Base-by-base conservation (phyloP, 306 rosid species). In the Cucumis cinereus region DNA sequence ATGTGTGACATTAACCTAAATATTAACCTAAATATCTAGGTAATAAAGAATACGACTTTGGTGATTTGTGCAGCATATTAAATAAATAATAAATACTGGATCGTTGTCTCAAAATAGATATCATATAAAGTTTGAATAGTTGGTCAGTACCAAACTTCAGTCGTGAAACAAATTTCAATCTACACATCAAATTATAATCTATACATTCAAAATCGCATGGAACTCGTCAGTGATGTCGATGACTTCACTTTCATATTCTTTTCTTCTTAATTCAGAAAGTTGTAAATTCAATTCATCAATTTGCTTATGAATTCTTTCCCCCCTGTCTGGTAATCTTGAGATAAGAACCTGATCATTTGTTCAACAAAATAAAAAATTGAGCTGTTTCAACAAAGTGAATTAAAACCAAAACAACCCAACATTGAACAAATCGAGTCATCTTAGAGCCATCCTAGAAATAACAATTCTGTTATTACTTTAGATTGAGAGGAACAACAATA, bases 271-370 rank as follows among this genome's bases (percentile, higher is more conserved):
- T 62, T 61, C 74, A 53, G 72, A 16, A 16, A 94, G 93, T 78
- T 82, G 89, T 17, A 70, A 77, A 74, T 84, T 87, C 80, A 94
- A 77, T 57, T 80, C 89, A 15, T 3, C 83, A 30, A 94, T 84
- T 61, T 82, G 86, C 77, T 79, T 90, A 23, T 50, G 50, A 40
- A 91, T 78, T 74, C 90, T 94, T 69, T 78, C 86, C 24, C 97
- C 98, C 73, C 76, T 81, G 79, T 91, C 98, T 7, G 97, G 96
- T 83, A 94, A 89, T 75, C 81, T 91, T 55, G 88, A 88, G 77
- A 90, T 33, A 85, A 88, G 57, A 10, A 26, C 93, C 98, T 94
- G 85, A 78, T 36, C 38, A 56, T 67, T 67, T 53, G 58, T 40
- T 72, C 28, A 20, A 36, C 41, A 24, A 74, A 33, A 15, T 6